Evolutionary conservation across 1,284 basidiomycete genomes (phyloP).

Genomic region (Inonotus hispidus): DNA sequence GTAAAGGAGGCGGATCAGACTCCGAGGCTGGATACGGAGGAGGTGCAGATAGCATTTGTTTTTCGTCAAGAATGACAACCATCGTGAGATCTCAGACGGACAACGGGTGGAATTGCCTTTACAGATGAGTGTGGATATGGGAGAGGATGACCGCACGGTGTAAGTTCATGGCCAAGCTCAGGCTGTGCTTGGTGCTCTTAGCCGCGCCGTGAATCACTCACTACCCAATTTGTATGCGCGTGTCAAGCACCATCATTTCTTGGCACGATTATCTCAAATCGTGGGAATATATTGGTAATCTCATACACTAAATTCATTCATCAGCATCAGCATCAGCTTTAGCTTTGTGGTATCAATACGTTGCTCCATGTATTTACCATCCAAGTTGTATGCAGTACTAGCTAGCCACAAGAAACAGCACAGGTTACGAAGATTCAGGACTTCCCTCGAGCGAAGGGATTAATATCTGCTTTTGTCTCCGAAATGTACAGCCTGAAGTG

Average conservation of each 20-base stretch:
- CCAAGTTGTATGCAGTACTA: too few species aligned
- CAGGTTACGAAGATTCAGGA: too few species aligned
- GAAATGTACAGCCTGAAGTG: too few species aligned
- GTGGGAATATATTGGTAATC: background rate
- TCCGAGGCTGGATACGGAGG: slow-evolving; percentile 33
- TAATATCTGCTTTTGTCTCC: too few species aligned
- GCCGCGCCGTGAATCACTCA: too few species aligned
- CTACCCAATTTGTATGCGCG: background rate
- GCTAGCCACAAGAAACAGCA: too few species aligned
- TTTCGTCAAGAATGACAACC: slow-evolving; percentile 50
- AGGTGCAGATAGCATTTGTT: slow-evolving; percentile 37
- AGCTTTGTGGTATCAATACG: too few species aligned
- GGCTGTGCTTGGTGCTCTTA: too few species aligned
- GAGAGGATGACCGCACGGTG: background rate
- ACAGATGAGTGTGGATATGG: background rate
- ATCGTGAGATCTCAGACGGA: background rate
- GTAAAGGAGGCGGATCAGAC: slow-evolving; percentile 26
- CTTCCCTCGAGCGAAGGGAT: too few species aligned
- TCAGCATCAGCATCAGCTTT: background rate
- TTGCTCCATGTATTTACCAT: too few species aligned
- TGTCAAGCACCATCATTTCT: background rate
- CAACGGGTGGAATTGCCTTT: background rate
- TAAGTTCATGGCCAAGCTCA: background rate
- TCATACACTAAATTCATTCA: background rate
- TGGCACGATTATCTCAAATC: background rate